Percentiles rank a stretch among this genome's conserved stretches.
Evolutionary conservation across 2,329 filamentous ascomycete genomes (phyloP).

Genomic region (Pseudopyricularia cyperi): DNA sequence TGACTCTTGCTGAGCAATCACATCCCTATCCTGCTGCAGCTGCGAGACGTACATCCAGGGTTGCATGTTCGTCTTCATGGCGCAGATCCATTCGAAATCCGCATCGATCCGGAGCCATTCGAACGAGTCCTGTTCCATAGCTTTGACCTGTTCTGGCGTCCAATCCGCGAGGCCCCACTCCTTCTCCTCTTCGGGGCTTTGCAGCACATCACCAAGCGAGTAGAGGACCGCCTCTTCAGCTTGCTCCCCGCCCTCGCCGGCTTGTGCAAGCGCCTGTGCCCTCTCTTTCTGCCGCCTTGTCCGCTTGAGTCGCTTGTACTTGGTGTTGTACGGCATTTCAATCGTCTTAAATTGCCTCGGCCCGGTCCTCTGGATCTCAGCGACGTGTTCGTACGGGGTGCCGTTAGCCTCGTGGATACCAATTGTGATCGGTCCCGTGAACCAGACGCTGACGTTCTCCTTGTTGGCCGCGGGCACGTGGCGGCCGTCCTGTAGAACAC

Average conservation of each 20-base stretch:
- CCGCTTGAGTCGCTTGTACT: conserved; percentile 93
- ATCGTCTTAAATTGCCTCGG: conserved; percentile 2
- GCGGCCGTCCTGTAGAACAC: conserved; percentile 64
- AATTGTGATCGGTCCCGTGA: conserved; percentile 95
- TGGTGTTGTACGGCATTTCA: conserved; percentile 96
- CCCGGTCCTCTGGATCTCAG: conserved; percentile 58
- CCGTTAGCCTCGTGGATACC: conserved; percentile 96
- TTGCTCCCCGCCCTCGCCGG: conserved; percentile 39
- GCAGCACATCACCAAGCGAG: conserved; percentile 79
- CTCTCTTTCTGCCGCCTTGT: conserved; percentile 74
- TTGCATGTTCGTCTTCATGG: conserved; percentile 68
- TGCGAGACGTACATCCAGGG: conserved; percentile 98
- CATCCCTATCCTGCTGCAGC: conserved; percentile 90
- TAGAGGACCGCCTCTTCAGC: conserved; percentile 69
- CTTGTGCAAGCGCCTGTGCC: conserved; percentile 43
- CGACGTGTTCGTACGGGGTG: conserved; percentile 94
- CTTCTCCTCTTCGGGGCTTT: conserved; percentile 65
- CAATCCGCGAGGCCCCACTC: conserved; percentile 83
- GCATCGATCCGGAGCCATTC: conserved; percentile 98
- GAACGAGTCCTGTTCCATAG: conserved; percentile 92
- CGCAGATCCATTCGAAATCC: conserved; percentile 95
- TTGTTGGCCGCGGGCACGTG: conserved; percentile 56
- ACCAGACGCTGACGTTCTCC: conserved; percentile 47
- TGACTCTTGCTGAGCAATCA: conserved; percentile 72
- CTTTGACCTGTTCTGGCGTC: conserved; percentile 74